Evolutionary conservation across 768 basidiomycete genomes (phyloP).

Genomic region (Mycena belliarum): DNA sequence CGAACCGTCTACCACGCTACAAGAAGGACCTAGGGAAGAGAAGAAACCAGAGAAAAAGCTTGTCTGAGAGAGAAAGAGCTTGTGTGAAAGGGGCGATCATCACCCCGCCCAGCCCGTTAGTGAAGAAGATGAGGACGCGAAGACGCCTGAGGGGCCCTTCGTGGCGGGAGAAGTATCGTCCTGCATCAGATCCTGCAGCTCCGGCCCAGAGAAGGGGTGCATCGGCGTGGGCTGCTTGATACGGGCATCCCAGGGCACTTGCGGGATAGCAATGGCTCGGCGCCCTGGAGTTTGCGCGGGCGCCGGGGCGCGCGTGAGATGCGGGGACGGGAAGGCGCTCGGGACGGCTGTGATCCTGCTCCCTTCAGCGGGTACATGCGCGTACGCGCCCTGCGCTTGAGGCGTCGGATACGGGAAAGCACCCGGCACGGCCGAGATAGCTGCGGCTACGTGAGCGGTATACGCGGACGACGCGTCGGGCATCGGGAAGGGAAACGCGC

Average conservation of each 20-base stretch:
- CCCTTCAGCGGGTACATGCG: too few relatives aligned
- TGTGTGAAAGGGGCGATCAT: slow-evolving; percentile 18
- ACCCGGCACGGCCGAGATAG: too few relatives aligned
- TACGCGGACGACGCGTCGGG: background rate
- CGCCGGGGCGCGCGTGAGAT: too few relatives aligned
- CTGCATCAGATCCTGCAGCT: slow-evolving; percentile 30
- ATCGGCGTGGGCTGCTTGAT: background rate
- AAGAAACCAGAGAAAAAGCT: too few relatives aligned
- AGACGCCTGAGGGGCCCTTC: background rate
- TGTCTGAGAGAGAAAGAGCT: too few relatives aligned
- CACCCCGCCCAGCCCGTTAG: slow-evolving; percentile 52
- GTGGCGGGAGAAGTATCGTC: slow-evolving; percentile 3
- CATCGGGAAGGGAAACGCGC: background rate
- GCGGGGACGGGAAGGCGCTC: too few relatives aligned
- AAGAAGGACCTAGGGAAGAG: background rate
- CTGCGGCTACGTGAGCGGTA: too few relatives aligned
- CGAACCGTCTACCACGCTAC: background rate
- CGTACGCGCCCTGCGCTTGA: too few relatives aligned
- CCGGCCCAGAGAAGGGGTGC: slow-evolving; percentile 32
- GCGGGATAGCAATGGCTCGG: background rate
- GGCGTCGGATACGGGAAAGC: too few relatives aligned
- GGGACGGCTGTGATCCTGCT: too few relatives aligned
- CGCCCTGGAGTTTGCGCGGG: background rate
- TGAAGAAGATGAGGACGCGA: slow-evolving; percentile 31
- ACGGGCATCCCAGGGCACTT: background rate